Percentiles rank a stretch among this genome's conserved stretches.
Conservation (phyloP, 2,329 filamentous ascomycete genomes). For the Fusarium lateritium region DNA sequence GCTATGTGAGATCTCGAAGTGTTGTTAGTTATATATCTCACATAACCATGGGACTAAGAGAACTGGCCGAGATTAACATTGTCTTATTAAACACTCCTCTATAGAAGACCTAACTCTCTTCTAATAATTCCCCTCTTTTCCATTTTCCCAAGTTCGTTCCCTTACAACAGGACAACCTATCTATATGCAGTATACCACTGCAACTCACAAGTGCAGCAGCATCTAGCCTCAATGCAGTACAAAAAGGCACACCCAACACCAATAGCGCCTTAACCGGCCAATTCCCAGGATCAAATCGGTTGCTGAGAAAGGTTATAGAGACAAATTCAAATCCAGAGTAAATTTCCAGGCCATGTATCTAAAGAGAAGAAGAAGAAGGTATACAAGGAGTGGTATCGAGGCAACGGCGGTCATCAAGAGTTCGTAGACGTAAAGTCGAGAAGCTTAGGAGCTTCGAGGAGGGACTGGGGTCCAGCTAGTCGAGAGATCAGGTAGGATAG, state of each 20-base stretch:
- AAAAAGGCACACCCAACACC: constrained; percentile 45
- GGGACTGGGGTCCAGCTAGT: constrained; percentile 22
- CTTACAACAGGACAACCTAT: constrained; percentile 12
- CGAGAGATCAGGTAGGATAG: background rate
- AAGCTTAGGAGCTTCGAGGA: constrained; percentile 23
- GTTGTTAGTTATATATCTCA: constrained; percentile 20
- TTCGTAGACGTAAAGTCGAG: constrained; percentile 36
- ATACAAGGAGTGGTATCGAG: constrained; percentile 49
- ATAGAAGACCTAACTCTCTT: constrained; percentile 14
- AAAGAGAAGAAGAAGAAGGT: constrained; percentile 35
- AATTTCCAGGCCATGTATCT: constrained; percentile 47
- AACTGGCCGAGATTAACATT: constrained; percentile 20
- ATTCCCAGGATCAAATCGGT: constrained; percentile 23
- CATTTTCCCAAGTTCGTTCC: constrained; percentile 20
- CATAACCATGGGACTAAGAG: constrained; percentile 17
- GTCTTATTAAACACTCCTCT: constrained; percentile 30
- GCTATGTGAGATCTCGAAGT: background rate
- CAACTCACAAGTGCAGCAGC: constrained; percentile 15
- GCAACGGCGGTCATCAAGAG: constrained; percentile 36
- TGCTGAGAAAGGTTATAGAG: constrained; percentile 35
- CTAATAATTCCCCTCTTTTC: constrained; percentile 26
- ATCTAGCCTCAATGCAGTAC: constrained; percentile 29
- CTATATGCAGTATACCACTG: constrained; percentile 23
- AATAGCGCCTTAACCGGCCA: constrained; percentile 40
- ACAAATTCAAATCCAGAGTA: constrained; percentile 42